Evolutionary conservation across 495 filamentous ascomycete species (phyloP).

Genomic region (Mycothermus thermophilus): DNA sequence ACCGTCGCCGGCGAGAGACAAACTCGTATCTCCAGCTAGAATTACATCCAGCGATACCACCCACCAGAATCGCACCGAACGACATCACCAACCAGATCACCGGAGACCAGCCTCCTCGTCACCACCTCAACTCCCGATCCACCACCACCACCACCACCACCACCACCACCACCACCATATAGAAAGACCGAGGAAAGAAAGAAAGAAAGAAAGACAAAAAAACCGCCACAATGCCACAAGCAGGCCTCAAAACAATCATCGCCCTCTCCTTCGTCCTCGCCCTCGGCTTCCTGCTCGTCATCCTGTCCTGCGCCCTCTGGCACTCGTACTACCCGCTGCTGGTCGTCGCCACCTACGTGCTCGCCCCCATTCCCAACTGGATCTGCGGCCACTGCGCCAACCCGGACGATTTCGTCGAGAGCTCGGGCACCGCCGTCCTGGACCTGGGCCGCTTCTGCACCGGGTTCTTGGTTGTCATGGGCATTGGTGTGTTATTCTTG

Average conservation of each 20-base stretch:
- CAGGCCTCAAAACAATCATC: constrained; percentile 96
- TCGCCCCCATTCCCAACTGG: constrained; percentile 93
- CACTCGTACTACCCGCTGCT: constrained; percentile 84
- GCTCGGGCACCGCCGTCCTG: constrained; percentile 59
- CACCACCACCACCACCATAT: not conserved
- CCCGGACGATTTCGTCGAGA: constrained; percentile 95
- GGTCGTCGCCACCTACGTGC: constrained; percentile 86
- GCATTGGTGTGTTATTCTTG: constrained; percentile 65
- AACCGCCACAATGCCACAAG: constrained; percentile 51
- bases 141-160: not conserved
- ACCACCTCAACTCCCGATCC: no score
- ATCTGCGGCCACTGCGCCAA: constrained; percentile 76
- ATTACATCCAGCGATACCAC: no score
- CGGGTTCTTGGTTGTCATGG: constrained; percentile 95
- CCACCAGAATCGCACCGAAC: no score
- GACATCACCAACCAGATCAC: no score
- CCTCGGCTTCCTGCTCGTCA: constrained; percentile 97
- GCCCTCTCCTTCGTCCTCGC: constrained; percentile 97
- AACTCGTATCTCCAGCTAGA: no score
- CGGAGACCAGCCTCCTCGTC: no score
- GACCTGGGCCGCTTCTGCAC: constrained; percentile 93
- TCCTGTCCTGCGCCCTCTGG: constrained; percentile 91
- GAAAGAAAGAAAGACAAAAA: no score
- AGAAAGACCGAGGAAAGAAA: no score
- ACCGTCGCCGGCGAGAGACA: no score